Conservation (phyloP, 768 basidiomycete species). For the Daedaleopsis sinensis region DNA sequence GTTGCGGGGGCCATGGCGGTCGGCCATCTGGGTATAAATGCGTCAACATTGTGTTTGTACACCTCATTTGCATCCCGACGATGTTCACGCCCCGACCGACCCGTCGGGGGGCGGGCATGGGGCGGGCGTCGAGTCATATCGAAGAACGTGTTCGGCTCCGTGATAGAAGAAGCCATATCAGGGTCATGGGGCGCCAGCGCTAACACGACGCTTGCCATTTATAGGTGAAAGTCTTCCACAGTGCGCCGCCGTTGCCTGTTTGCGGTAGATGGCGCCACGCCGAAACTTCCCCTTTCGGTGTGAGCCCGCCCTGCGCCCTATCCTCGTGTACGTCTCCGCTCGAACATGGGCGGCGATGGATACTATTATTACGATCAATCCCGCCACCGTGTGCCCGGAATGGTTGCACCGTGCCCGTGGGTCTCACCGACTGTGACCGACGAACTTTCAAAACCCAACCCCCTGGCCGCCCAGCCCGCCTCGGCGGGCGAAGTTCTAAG, state of each 20-base stretch:
- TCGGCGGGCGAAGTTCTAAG: too few species aligned
- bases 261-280: not conserved
- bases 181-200: not conserved
- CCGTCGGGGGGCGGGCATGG: slow-evolving; percentile 16
- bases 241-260: not conserved
- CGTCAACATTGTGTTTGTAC: slow-evolving; percentile 8
- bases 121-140: slow-evolving; percentile 23
- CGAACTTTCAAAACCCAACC: slow-evolving; percentile 2
- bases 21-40: slow-evolving; percentile 18
- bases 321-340: slow-evolving; percentile 11
- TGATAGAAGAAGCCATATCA: slow-evolving; percentile 15
- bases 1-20: slow-evolving; percentile 12
- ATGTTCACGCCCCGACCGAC: slow-evolving; percentile 3
- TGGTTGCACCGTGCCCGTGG: too few species aligned
- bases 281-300: slow-evolving; percentile 4
- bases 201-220: slow-evolving; percentile 1
- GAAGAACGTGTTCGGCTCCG: slow-evolving; percentile 4
- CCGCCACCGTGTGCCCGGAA: not conserved
- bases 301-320: slow-evolving; percentile 8
- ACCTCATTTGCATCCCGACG: slow-evolving; percentile 8
- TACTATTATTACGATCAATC: not conserved
- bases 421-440: too few species aligned
- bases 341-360: slow-evolving; percentile 1
- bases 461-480: not conserved
- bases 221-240: not conserved